Evolutionary conservation across 768 basidiomycete species (phyloP).

Genomic region (Termitomyces sp.): DNA sequence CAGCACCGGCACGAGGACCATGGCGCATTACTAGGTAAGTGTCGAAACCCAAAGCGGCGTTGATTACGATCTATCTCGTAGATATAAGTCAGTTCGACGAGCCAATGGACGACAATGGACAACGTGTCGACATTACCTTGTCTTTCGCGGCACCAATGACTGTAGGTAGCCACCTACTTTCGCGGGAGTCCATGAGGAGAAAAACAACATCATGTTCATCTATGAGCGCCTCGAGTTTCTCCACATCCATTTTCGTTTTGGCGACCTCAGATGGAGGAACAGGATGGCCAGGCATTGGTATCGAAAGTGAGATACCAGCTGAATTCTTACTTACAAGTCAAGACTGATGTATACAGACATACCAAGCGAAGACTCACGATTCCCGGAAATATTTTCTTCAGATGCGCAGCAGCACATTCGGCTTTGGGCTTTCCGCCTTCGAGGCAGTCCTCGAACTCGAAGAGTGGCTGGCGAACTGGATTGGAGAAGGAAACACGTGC

Average conservation of each 20-base stretch:
- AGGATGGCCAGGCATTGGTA: constrained; percentile 98
- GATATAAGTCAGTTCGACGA: not conserved
- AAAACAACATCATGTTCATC: constrained; percentile 88
- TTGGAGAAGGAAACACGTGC: constrained; percentile 93
- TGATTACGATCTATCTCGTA: constrained; percentile 71
- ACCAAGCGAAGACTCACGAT: constrained; percentile 50
- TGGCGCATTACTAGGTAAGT: constrained; percentile 97
- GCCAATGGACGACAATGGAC: not conserved
- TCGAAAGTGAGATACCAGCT: constrained; percentile 66
- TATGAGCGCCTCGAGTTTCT: constrained; percentile 69
- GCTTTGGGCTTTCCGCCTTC: constrained; percentile 94
- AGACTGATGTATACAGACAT: not conserved
- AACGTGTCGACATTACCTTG: constrained; percentile 51
- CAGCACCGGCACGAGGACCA: constrained; percentile 51
- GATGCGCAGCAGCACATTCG: constrained; percentile 75
- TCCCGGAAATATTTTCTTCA: constrained; percentile 90
- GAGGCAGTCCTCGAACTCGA: constrained; percentile 91
- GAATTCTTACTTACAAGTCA: constrained; percentile 55
- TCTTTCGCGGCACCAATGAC: constrained; percentile 79
- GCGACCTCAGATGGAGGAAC: constrained; percentile 48
- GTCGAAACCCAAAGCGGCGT: constrained; percentile 94
- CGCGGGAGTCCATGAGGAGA: constrained; percentile 96
- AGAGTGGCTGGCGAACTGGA: constrained; percentile 94
- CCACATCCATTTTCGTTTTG: constrained; percentile 63
- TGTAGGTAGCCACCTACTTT: constrained; percentile 95